Evolutionary conservation across 2,329 filamentous ascomycete species (phyloP).

Genomic region (Zalaria sp.): DNA sequence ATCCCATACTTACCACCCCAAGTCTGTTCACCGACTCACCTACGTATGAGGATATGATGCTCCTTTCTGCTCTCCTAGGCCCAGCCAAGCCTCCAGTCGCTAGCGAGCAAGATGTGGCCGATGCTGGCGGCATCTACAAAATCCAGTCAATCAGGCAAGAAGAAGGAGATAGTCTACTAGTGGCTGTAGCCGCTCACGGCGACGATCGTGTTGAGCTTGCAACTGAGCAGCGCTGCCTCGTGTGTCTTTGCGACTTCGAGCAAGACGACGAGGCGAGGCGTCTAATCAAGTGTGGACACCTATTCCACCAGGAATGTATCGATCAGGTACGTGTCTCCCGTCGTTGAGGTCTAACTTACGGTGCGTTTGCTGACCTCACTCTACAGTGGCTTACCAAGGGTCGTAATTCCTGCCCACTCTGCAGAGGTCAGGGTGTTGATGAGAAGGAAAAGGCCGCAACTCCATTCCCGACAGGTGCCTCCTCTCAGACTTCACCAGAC

Average conservation of each 20-base stretch:
- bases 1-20: slow-evolving; percentile 55
- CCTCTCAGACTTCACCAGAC: too few relatives aligned
- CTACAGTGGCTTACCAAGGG: slow-evolving; percentile 53
- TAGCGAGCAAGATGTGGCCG: slow-evolving; percentile 47
- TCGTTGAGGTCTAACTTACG: slow-evolving; percentile 7
- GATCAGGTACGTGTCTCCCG: slow-evolving; percentile 41
- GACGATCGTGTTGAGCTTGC: slow-evolving; percentile 18
- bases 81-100: slow-evolving; percentile 57
- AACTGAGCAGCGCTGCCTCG: slow-evolving; percentile 42
- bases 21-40: slow-evolving; percentile 58
- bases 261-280: slow-evolving; percentile 45
- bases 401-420: slow-evolving; percentile 49
- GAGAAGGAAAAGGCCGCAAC: slow-evolving; percentile 24
- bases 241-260: slow-evolving; percentile 54
- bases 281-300: slow-evolving; percentile 48
- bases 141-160: slow-evolving; percentile 23
- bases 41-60: slow-evolving; percentile 59
- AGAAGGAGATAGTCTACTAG: slow-evolving; percentile 8
- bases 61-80: slow-evolving; percentile 51
- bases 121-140: slow-evolving; percentile 46
- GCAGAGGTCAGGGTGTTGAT: slow-evolving; percentile 43
- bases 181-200: slow-evolving; percentile 16
- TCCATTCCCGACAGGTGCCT: background rate
- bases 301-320: slow-evolving; percentile 57
- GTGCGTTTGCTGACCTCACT: slow-evolving; percentile 15